Percentiles rank a stretch among this genome's conserved stretches.
phyloP scores from a whole-genome alignment of 2,329 filamentous ascomycete species.

The Apiospora marii region DNA sequence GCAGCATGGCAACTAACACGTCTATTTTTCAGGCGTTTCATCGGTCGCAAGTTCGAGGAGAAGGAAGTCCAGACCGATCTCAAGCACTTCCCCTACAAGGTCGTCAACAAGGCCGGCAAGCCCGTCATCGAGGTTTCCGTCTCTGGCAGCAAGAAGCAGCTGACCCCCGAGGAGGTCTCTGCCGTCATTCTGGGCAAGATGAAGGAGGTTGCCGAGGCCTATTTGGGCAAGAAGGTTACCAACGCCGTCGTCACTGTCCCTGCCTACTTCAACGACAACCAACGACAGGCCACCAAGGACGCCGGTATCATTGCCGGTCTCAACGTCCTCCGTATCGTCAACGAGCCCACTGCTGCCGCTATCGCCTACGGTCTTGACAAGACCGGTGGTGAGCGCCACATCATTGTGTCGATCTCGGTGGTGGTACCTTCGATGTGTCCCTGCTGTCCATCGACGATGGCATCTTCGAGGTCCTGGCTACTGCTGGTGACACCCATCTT shows the following conservation, averaged over 20 bases:
- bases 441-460: slow-evolving; percentile 91
- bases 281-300: slow-evolving; percentile 96
- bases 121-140: slow-evolving; percentile 82
- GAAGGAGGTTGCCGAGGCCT: slow-evolving; percentile 83
- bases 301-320: slow-evolving; percentile 91
- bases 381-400: slow-evolving; percentile 83
- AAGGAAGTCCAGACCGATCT: slow-evolving; percentile 90
- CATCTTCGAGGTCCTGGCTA: slow-evolving; percentile 93
- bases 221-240: slow-evolving; percentile 82
- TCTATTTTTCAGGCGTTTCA: slow-evolving; percentile 69
- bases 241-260: slow-evolving; percentile 93
- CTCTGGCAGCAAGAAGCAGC: slow-evolving; percentile 69
- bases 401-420: slow-evolving; percentile 92
- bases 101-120: slow-evolving; percentile 88
- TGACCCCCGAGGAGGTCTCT: slow-evolving; percentile 82
- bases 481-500: slow-evolving; percentile 95
- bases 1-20: slow-evolving; percentile 40
- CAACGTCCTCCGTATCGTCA: slow-evolving; percentile 94
- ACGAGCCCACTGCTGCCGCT: slow-evolving; percentile 94
- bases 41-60: slow-evolving; percentile 83
- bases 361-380: slow-evolving; percentile 95
- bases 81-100: slow-evolving; percentile 99
- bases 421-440: slow-evolving; percentile 94
- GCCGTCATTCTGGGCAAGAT: slow-evolving; percentile 86
- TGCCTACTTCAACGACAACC: slow-evolving; percentile 98